Base-by-base conservation (phyloP, 371 early-diverging fungal genomes). In the Capniomyces stellatus region DNA sequence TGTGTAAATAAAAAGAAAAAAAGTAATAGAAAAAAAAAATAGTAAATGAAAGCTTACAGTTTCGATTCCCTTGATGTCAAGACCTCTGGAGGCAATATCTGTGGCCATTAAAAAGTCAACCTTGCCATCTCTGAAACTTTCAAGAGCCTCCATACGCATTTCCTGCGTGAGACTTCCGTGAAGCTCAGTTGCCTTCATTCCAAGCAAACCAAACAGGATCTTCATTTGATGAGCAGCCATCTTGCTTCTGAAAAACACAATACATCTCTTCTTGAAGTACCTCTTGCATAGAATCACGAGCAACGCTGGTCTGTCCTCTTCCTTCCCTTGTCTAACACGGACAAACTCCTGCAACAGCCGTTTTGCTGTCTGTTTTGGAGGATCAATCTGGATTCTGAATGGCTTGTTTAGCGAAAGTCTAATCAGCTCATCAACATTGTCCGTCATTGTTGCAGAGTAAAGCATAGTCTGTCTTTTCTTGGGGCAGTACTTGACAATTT, bases 361-460 rank as follows among this genome's bases (percentile, higher is more conserved):
- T 22, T 72, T 69, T 18, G 92, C 84, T 0, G 92, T 79, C 18
- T 87, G 70, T 21, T 82, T 85, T 29, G 70, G 74, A 24, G 76
- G 64, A 64, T 97, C 90, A 24, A 95, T 77, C 64, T 89, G 88
- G n/a, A 94, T 74, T 35, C 90, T 78, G 2, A 88, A 85, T 28
- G 96, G 98, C 21, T 81, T 71, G 51, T 85, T 78, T 49, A 97
- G 74, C 0, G 95, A 93, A 67, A 97, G 77, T 40, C 90, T 83
- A 46, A 93, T 81, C 50, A 98, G 75, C 60, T 93, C 82, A 64
- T 94, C 92, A 28, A 95, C 93, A 60, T 97, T 94, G 64, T 92
- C 93, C 2, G 99, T 98, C 99, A 99, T 98, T n/a, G 99, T 99
- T 18, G 99, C 99, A 40, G 94, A 93, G 75, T 98, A 99, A 44